These are phyloP conservation scores for Hypomyces perniciosus DNA, from an alignment of 2,329 filamentous ascomycete species.

Conservation along the genomic window DNA sequence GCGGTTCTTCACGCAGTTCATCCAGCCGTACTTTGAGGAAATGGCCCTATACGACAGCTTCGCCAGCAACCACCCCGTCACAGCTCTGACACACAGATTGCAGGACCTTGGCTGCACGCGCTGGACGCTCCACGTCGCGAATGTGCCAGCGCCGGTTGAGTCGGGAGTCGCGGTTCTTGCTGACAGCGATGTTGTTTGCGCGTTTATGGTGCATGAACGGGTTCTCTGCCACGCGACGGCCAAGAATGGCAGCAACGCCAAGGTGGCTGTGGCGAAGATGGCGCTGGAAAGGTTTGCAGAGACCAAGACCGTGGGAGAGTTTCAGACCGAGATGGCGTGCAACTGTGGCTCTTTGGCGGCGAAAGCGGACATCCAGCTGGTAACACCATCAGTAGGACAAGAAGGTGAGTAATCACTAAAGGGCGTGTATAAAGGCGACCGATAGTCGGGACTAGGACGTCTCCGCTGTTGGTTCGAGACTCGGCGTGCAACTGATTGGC, in stretches of 20 bases:
- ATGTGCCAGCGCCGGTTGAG: conserved; percentile 36
- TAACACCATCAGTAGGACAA: no score
- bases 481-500: no score
- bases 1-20: conserved; percentile 67
- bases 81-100: conserved; percentile 60
- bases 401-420: no score
- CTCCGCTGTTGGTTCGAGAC: no score
- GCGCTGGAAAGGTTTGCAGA: conserved; percentile 4
- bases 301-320: not conserved
- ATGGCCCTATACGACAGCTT: conserved; percentile 85
- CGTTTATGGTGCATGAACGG: conserved; percentile 67
- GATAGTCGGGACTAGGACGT: no score
- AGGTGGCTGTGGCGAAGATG: conserved; percentile 56
- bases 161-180: conserved; percentile 33
- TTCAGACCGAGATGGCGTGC: conserved; percentile 10
- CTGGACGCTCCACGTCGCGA: conserved; percentile 49
- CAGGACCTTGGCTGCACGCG: conserved; percentile 58
- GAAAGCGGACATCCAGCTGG: no score
- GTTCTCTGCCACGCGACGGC: conserved; percentile 58
- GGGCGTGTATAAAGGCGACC: no score
- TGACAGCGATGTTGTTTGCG: conserved; percentile 57
- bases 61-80: conserved; percentile 80
- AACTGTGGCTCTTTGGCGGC: conserved; percentile 1
- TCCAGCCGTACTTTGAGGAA: conserved; percentile 74
- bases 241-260: conserved; percentile 66